Base-by-base conservation (phyloP, 352 stramenopile genomes). In the Phytophthora parvispora region DNA sequence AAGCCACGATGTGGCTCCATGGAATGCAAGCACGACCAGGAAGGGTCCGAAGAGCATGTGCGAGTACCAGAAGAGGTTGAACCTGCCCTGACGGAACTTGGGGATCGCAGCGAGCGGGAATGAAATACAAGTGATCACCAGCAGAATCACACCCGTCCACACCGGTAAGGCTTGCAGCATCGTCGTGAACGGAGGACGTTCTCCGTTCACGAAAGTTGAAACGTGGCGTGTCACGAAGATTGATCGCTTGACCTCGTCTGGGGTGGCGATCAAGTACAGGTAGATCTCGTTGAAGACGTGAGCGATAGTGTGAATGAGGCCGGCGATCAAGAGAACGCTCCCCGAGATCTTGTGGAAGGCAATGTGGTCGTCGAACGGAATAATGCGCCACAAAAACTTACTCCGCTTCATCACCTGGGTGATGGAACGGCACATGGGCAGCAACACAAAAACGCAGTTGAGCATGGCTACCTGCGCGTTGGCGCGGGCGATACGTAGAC, bases 11-110 rank as follows among this genome's bases (percentile, higher is more conserved):
- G 76, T 69, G 2, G 74, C 72, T 34, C 83, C 82, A 56, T 92
- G 84, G 73, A 94, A 82, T 22, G 72, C 68, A 16, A 91, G 31
- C n/a, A 91, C 63, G 22, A 94, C 12, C 36, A 93, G 50, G 68
- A 93, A 93, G 10, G 81, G 57, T 6, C 74, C 78, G 47, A 92
- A 90, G 13, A 91, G 73, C 82, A 92, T 89, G 75, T 92, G 86
- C 50, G 80, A 84, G 78, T 81, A 85, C 84, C 83, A 92, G 57
- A 94, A 94, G 18, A 87, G 60, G 61, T 91, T 91, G 72, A 92
- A 94, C 22, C 61, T 74, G 25, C 84, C 81, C 50, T 87, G 79
- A 8, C 81, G 81, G 62, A 90, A 84, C 70, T 85, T 88, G 32
- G 84, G 80, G 58, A 90, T 86, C 25, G 82, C 82, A 18, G 86